A percentile compares a stretch with the other conserved stretches of the same genome.
These are phyloP conservation scores for Apophysomyces sp. DNA, from an alignment of 371 early-diverging fungal genomes.

Conservation along the genomic window DNA sequence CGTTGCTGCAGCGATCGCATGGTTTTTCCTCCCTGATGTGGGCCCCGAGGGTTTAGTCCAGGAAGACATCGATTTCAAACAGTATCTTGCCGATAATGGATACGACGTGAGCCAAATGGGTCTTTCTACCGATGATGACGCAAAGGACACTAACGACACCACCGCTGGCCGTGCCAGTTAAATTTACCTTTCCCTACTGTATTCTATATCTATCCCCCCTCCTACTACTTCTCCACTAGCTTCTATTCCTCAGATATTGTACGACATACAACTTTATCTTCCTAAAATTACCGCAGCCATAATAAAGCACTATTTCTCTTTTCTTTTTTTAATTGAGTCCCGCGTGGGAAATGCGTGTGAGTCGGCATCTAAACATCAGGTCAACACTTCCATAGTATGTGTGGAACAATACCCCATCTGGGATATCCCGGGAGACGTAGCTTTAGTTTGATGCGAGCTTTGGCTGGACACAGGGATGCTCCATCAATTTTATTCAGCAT, in stretches of 20 bases:
- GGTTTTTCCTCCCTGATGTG: constrained; percentile 33
- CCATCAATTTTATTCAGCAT: too few relatives aligned
- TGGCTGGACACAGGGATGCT: too few relatives aligned
- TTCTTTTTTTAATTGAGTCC: too few relatives aligned
- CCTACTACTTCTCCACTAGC: not conserved
- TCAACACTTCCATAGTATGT: not conserved
- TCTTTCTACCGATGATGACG: not conserved
- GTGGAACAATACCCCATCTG: too few relatives aligned
- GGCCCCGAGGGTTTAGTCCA: constrained; percentile 43
- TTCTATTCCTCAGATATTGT: not conserved
- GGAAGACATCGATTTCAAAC: constrained; percentile 54
- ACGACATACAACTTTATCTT: not conserved
- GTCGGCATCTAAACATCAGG: not conserved
- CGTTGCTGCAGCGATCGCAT: constrained; percentile 28
- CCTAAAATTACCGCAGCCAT: not conserved
- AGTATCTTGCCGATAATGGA: constrained; percentile 50
- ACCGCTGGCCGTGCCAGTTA: not conserved
- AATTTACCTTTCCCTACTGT: not conserved
- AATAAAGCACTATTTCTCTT: too few relatives aligned
- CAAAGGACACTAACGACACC: constrained; percentile 1
- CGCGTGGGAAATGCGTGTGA: not conserved
- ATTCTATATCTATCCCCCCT: not conserved
- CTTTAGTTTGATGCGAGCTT: too few relatives aligned
- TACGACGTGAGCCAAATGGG: constrained; percentile 51
- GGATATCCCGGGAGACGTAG: not conserved